phyloP scores from a whole-genome alignment of 306 rosid genomes.

The Sesbania bispinosa region DNA sequence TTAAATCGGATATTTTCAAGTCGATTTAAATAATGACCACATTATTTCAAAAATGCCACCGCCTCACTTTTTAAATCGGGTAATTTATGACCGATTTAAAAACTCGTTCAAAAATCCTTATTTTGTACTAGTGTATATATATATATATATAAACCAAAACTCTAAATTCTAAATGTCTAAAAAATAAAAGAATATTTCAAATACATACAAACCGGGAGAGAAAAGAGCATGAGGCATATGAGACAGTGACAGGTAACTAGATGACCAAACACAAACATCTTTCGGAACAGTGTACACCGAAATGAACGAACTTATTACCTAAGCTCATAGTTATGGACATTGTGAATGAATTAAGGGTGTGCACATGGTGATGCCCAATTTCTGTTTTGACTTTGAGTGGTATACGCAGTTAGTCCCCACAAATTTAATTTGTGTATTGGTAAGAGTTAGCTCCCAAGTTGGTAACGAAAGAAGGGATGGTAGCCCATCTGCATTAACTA shows the following conservation, averaged over 20 bases:
- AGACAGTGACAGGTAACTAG: slow-evolving; percentile 22
- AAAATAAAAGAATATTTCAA: too few relatives aligned
- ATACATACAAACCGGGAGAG: neutral
- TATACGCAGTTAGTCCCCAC: neutral
- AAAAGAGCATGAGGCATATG: neutral
- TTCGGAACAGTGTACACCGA: neutral
- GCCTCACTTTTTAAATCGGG: too few relatives aligned
- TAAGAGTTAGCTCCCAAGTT: slow-evolving; percentile 53
- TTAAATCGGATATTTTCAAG: too few relatives aligned
- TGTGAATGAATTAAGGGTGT: neutral
- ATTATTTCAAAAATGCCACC: too few relatives aligned
- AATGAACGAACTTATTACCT: neutral
- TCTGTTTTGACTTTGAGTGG: slow-evolving; percentile 42
- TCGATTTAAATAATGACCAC: too few relatives aligned
- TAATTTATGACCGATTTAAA: too few relatives aligned
- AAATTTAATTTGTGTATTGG: slow-evolving; percentile 22
- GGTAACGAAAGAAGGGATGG: slow-evolving; percentile 38
- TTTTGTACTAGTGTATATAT: too few relatives aligned
- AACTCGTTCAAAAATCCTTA: too few relatives aligned
- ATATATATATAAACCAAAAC: too few relatives aligned
- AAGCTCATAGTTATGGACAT: neutral
- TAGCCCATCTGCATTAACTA: slow-evolving; percentile 62
- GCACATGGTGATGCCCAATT: slow-evolving; percentile 23
- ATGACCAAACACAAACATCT: slow-evolving; percentile 1
- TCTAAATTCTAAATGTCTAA: too few relatives aligned